Percentiles rank a stretch among this genome's conserved stretches.
phyloP scores from a whole-genome alignment of 768 basidiomycete species.

The Chlorophyllum brunneum region DNA sequence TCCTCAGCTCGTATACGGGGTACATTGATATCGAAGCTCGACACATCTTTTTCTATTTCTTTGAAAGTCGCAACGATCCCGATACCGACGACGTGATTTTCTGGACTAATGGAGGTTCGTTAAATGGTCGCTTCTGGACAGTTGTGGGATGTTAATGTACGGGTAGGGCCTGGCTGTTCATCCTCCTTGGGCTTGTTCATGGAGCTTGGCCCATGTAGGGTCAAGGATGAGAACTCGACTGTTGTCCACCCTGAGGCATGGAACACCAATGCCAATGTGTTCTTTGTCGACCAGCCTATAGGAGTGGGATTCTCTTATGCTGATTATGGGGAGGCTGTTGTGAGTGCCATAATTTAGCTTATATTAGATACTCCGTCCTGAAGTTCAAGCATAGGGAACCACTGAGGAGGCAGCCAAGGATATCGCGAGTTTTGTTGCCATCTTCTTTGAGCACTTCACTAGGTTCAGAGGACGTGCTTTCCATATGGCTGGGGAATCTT shows the following conservation, averaged over 20 bases:
- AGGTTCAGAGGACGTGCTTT: conserved; percentile 65
- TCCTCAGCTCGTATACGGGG: conserved; percentile 52
- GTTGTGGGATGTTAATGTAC: not conserved
- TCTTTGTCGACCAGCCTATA: conserved; percentile 60
- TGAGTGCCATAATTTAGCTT: conserved; percentile 21
- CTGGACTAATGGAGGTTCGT: conserved; percentile 46
- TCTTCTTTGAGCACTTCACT: conserved; percentile 73
- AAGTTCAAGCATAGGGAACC: conserved; percentile 38
- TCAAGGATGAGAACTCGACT: conserved; percentile 46
- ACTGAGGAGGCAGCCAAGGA: conserved; percentile 68
- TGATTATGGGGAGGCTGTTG: conserved; percentile 56
- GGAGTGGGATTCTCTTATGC: conserved; percentile 64
- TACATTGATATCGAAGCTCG: conserved; percentile 64
- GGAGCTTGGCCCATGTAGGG: conserved; percentile 58
- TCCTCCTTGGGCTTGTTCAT: conserved; percentile 6
- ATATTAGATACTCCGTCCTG: not conserved
- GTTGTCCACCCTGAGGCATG: conserved; percentile 57
- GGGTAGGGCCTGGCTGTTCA: conserved; percentile 7
- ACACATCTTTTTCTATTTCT: conserved; percentile 75
- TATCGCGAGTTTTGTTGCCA: conserved; percentile 64
- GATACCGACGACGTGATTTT: conserved; percentile 60
- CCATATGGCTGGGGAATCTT: conserved; percentile 73
- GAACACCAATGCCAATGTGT: conserved; percentile 63
- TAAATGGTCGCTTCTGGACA: not conserved
- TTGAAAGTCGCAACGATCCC: conserved; percentile 63